Percentiles rank a stretch among this genome's conserved stretches.
These are phyloP conservation scores for Neopestalotiopsis sp. DNA, from an alignment of 2,329 filamentous ascomycete genomes.

Conservation along the genomic window DNA sequence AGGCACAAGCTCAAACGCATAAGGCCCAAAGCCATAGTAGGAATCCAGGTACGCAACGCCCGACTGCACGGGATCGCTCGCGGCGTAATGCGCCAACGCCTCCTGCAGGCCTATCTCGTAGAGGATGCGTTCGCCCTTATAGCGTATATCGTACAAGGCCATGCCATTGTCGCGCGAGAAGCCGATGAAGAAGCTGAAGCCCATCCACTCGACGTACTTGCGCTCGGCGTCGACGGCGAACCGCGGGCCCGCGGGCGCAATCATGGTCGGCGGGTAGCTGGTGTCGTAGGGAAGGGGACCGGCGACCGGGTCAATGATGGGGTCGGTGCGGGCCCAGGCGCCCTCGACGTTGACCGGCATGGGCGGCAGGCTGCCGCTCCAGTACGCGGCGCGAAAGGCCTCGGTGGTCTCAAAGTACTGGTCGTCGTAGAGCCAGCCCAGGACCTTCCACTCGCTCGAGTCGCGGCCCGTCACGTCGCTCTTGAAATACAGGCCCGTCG, in stretches of 20 bases:
- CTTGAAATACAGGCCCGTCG: conserved; percentile 50
- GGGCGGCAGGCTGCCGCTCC: conserved; percentile 49
- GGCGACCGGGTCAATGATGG: conserved; percentile 40
- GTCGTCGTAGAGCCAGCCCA: conserved; percentile 61
- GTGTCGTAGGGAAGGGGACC: conserved; percentile 39
- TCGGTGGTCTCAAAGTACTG: conserved; percentile 57
- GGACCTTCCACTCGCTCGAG: conserved; percentile 53
- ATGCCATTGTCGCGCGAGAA: conserved; percentile 55
- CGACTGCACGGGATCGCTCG: conserved; percentile 51
- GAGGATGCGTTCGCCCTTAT: conserved; percentile 57
- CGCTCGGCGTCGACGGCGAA: conserved; percentile 47
- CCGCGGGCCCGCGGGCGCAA: conserved; percentile 45
- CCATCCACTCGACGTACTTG: conserved; percentile 57
- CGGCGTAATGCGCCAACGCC: conserved; percentile 58
- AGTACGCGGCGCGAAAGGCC: conserved; percentile 51
- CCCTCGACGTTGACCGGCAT: conserved; percentile 53
- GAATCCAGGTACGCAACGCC: conserved; percentile 53
- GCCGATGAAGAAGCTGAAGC: conserved; percentile 55
- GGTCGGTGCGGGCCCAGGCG: conserved; percentile 49
- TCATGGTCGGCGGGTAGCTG: conserved; percentile 40
- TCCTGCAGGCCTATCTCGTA: conserved; percentile 63
- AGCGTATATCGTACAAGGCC: conserved; percentile 56
- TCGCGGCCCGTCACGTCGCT: conserved; percentile 57
- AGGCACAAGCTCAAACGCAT: conserved; percentile 48
- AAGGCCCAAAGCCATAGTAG: conserved; percentile 54